Base-by-base conservation (phyloP, 2,329 filamentous ascomycete genomes). In the Elsinoe fawcettii region DNA sequence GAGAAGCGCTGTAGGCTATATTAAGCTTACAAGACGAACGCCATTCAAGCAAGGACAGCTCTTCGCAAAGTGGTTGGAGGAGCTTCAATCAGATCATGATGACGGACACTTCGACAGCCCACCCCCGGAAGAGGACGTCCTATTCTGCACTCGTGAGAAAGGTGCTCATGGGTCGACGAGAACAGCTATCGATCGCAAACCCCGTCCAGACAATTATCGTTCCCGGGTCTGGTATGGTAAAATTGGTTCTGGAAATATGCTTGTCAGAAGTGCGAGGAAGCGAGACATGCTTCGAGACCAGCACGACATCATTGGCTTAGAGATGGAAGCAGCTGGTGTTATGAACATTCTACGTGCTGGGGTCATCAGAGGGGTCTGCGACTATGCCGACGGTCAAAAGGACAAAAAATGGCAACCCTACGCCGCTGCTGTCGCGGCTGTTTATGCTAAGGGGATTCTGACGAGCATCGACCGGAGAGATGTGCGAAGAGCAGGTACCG, bases 231-330 rank as follows among this genome's bases (percentile, higher is more conserved):
- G 39, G 39, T 43, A 43, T 22, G 60, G 61, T 2, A 53, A 44
- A 22, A 55, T 60, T 39, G 61, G 55, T 7, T 61, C 59, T 7
- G 60, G 55, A 2, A 57, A 61, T 37, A 51, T 46, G 18, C 60
- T 61, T n/a, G 46, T 63, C 14, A 61, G 59, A 39, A 59, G 60
- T 32, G 61, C 41, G 1, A 44, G 47, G 32, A 53, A 51, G 5
- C 58, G 61, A 16, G 60, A 63, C 27, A 12, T 23, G 1, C 60
- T 75, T 60, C 63, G 59, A 64, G 57, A 49, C 60, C 59, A 57
- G 58, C 56, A 58, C 32, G 20, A 32, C 3, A 55, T 60, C 1
- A 60, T 63, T 16, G 61, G 55, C 1, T 61, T 64, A 23, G 62
- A 64, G 57, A 64, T 62, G 60, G 66, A 64, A 49, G 62, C 61